Evolutionary conservation across 176 grass and related monocot genomes (phyloP).

Genomic region (Areca catechu): DNA sequence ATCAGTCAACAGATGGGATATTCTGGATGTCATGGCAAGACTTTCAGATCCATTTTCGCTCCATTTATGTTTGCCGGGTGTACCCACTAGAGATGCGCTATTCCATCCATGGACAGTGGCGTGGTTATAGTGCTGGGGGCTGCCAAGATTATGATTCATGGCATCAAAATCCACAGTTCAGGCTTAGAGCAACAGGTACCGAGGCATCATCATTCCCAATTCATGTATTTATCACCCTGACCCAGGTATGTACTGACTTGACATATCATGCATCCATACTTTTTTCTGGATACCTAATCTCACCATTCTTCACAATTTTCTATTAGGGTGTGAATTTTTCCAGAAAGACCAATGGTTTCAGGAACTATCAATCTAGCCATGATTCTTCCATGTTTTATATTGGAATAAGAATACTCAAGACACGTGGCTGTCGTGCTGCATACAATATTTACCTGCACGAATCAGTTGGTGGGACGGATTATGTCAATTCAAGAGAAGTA

Average conservation of each 20-base stretch:
- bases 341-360: constrained; percentile 83
- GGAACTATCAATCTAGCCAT: constrained; percentile 89
- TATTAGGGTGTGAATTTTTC: constrained; percentile 91
- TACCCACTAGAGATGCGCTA: constrained; percentile 93
- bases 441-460: constrained; percentile 99
- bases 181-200: constrained; percentile 71
- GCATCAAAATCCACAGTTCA: constrained; percentile 96
- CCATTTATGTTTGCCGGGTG: constrained; percentile 96
- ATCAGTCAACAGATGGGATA: constrained; percentile 88
- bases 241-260: constrained; percentile 58
- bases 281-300: not conserved
- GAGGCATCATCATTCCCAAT: constrained; percentile 76
- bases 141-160: constrained; percentile 98
- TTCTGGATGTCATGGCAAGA: constrained; percentile 99
- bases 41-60: constrained; percentile 98
- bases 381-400: constrained; percentile 98
- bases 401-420: constrained; percentile 97
- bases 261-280: constrained; percentile 2
- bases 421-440: constrained; percentile 70
- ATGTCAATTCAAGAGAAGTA: constrained; percentile 95
- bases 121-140: constrained; percentile 81
- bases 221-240: constrained; percentile 97
- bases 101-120: constrained; percentile 94
- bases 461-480: constrained; percentile 92
- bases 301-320: constrained; percentile 3